Base-by-base conservation (phyloP, 2,329 filamentous ascomycete species). In the Pseudogymnoascus sp. region DNA sequence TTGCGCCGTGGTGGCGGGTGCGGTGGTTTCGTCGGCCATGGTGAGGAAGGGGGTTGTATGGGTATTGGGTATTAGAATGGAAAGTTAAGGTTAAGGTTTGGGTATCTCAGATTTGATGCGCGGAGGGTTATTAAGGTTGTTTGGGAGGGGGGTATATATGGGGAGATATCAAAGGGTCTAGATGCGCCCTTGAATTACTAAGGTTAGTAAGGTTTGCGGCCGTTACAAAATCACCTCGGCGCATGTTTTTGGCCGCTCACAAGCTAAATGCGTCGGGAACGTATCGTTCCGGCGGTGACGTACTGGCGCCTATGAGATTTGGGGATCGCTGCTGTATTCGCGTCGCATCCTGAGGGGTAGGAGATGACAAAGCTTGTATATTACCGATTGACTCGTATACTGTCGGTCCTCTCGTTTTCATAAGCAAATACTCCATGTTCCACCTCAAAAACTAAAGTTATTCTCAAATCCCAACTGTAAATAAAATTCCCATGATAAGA, bases 211-310 rank as follows among this genome's bases (percentile, higher is more conserved):
- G 46, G 11, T 2, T 31, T 53, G 46, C 15, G 46, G 46, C 46
- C 26, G 46, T 53, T 53, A 53, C 6, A n/a, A 31, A 53, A 53
- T 15, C 46, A 53, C 46, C 46, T 53, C 46, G 46, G 46, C 26
- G 46, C 11, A 53, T 31, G 4, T 10, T 31, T 53, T 56, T 33
- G 46, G 26, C 15, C 46, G 26, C 44, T 53, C 46, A 56, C 26
- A 56, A 56, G 46, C 46, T 56, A 56, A 19, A 31, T 1, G 26
- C 26, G n/a, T 33, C 46, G 46, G 46, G 46, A 56, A 33, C 46
- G 26, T 53, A 53, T 53, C 46, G n/a, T 56, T 56, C 46, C 46
- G 46, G 46, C 26, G 46, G 29, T 56, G 46, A 56, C 46, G 46
- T 56, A 56, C 5, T 17, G 9, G 15, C 46, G 2, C 2, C n/a